phyloP scores from a whole-genome alignment of 805 yeast species.

The Nakazawaea sp. region DNA sequence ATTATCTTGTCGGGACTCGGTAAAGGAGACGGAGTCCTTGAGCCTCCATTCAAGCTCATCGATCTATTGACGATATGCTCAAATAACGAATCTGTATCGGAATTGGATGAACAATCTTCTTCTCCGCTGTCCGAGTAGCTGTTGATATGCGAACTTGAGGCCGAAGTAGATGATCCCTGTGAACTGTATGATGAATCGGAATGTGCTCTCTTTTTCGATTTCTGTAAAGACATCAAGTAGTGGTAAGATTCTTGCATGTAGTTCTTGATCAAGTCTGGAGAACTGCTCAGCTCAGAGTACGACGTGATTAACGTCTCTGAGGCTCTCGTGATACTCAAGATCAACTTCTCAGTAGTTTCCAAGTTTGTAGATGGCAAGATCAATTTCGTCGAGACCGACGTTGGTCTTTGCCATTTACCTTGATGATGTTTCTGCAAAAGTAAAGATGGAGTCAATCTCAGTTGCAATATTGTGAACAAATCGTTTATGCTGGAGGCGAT shows the following conservation, averaged over 20 bases:
- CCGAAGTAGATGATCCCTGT: not conserved
- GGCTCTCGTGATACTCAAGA: slow-evolving; percentile 1
- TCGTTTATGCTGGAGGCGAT: slow-evolving; percentile 13
- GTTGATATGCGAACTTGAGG: not conserved
- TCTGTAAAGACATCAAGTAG: slow-evolving; percentile 8
- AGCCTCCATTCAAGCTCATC: not conserved
- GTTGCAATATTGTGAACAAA: slow-evolving; percentile 6
- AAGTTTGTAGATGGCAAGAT: slow-evolving; percentile 7
- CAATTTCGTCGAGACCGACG: not conserved
- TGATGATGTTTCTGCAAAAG: slow-evolving; percentile 1
- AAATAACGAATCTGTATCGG: slow-evolving; percentile 10
- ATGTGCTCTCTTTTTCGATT: slow-evolving; percentile 8
- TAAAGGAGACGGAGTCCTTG: slow-evolving; percentile 10
- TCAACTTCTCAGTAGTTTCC: slow-evolving; percentile 5
- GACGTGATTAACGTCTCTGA: slow-evolving; percentile 2
- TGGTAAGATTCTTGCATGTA: slow-evolving; percentile 6
- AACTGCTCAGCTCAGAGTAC: slow-evolving; percentile 1
- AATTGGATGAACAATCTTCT: slow-evolving; percentile 5
- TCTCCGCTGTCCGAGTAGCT: slow-evolving; percentile 7
- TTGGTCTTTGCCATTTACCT: not conserved
- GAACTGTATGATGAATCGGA: slow-evolving; percentile 2
- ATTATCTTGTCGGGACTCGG: slow-evolving; percentile 8
- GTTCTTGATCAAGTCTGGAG: slow-evolving; percentile 5
- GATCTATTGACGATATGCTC: slow-evolving; percentile 10
- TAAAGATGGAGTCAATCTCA: slow-evolving; percentile 6